Conservation (phyloP, 768 basidiomycete species). For the Leucogyrophana mollusca region DNA sequence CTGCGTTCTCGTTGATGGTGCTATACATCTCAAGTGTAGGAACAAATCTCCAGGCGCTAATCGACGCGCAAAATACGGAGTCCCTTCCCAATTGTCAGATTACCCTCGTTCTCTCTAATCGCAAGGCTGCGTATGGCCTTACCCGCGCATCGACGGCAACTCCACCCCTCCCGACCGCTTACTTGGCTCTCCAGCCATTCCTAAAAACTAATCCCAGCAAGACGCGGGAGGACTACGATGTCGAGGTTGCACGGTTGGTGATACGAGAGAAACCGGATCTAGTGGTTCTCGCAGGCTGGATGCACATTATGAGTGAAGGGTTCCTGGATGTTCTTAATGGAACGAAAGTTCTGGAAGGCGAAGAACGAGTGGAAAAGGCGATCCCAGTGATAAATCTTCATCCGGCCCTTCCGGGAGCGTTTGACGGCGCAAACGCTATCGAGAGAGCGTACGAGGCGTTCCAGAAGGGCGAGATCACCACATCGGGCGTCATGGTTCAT, state of each 20-base stretch:
- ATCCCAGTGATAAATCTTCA: slow-evolving; percentile 95
- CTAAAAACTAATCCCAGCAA: slow-evolving; percentile 69
- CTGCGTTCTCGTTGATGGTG: not conserved
- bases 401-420: slow-evolving; percentile 93
- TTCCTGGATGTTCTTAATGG: slow-evolving; percentile 73
- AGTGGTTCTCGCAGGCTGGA: slow-evolving; percentile 97
- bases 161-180: slow-evolving; percentile 81
- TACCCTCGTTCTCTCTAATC: slow-evolving; percentile 84
- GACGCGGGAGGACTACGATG: slow-evolving; percentile 83
- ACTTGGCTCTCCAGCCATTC: slow-evolving; percentile 84
- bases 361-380: slow-evolving; percentile 26
- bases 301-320: slow-evolving; percentile 87
- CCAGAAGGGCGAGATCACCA: slow-evolving; percentile 72
- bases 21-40: slow-evolving; percentile 50
- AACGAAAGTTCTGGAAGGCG: slow-evolving; percentile 31
- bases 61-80: slow-evolving; percentile 81
- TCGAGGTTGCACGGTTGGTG: slow-evolving; percentile 71
- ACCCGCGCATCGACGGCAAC: slow-evolving; percentile 66
- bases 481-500: slow-evolving; percentile 91
- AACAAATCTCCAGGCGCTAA: slow-evolving; percentile 93
- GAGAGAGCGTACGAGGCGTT: slow-evolving; percentile 89
- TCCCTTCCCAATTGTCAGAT: slow-evolving; percentile 71
- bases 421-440: slow-evolving; percentile 93
- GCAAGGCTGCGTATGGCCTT: slow-evolving; percentile 88
- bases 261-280: slow-evolving; percentile 69